Base-by-base conservation (phyloP, 2,329 filamentous ascomycete genomes). In the Claviceps fusiformis region DNA sequence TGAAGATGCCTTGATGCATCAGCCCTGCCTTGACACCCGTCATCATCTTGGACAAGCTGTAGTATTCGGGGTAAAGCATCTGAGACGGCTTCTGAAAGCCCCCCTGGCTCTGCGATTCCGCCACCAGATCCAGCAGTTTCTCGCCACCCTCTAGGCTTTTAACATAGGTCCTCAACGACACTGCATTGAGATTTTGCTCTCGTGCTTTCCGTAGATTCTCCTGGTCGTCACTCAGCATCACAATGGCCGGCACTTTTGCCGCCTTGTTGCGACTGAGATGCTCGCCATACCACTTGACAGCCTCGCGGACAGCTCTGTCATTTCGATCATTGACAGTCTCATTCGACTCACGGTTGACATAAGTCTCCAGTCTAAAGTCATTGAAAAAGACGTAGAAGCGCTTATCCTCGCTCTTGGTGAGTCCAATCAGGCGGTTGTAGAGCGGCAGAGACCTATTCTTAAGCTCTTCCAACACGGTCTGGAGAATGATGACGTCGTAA, bases 301-400 rank as follows among this genome's bases (percentile, higher is more conserved):
- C 89, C 62, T 79, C 81, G 50, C 93, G 80, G 35, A 98, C 89
- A 48, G 93, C 90, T 58, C 91, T 83, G 68, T 98, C 95, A 65
- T 98, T 98, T 54, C 93, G 81, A 68, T 98, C 93, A 67, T 98
- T 98, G 71, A 98, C 93, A 3, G 82, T 86, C 73, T 98, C 93
- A 43, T 87, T 85, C 6, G 78, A 70, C 24, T 84, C 79, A 58
- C 93, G 80, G 33, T 79, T 73, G 50, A 96, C 81, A 65, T 95
- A 87, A 0, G 93, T 98, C 70, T 98, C 95, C 44, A 91, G 76
- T 53, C 92, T 82, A 67, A 98, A 98, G 64, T 98, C 93, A 69
- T 98, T 98, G 80, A 97, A 97, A 69, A 98, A 98, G 53, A 98
- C 89, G 66, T 97, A 96, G 68, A 95, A 97, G 54, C 92, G 83